Conservation (phyloP, 23 red algal species). For the Gracilaria gracilis region DNA sequence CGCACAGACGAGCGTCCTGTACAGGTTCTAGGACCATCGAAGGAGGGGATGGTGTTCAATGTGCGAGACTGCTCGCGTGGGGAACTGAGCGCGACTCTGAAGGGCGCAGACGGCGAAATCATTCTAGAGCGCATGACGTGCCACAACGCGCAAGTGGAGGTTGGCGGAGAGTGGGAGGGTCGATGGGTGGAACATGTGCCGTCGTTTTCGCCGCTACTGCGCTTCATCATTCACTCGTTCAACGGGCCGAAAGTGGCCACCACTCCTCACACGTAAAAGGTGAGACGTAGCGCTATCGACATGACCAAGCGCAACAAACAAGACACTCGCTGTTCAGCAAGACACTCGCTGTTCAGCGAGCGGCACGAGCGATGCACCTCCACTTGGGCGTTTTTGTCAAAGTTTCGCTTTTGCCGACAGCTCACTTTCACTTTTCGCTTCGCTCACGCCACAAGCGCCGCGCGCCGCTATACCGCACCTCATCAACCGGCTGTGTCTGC, state of each 20-base stretch:
- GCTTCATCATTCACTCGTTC: conserved; percentile 41
- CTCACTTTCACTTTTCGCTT: conserved; percentile 55
- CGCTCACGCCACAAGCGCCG: not conserved
- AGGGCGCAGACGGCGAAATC: not conserved
- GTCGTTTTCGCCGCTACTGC: conserved; percentile 1
- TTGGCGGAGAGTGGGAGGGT: conserved; percentile 62
- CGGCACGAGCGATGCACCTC: not conserved
- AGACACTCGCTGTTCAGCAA: no score
- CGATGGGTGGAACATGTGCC: conserved; percentile 39
- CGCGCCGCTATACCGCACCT: not conserved
- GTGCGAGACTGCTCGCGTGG: conserved; percentile 52
- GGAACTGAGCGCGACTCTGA: conserved; percentile 11
- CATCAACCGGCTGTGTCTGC: no score
- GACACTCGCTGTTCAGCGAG: conserved; percentile 21
- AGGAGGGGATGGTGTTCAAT: conserved; percentile 58
- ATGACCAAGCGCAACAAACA: no score
- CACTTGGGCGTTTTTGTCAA: no score
- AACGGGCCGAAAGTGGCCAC: conserved; percentile 38
- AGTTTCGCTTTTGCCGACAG: no score
- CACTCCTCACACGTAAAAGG: not conserved
- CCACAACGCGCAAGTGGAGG: conserved; percentile 63
- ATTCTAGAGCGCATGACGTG: conserved; percentile 30
- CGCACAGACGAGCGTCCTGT: conserved; percentile 32
- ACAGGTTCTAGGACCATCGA: conserved; percentile 51
- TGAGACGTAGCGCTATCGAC: not conserved